Percentiles rank a stretch among this genome's conserved stretches.
phyloP scores from a whole-genome alignment of 306 rosid genomes.

The Boehmeria nivea region DNA sequence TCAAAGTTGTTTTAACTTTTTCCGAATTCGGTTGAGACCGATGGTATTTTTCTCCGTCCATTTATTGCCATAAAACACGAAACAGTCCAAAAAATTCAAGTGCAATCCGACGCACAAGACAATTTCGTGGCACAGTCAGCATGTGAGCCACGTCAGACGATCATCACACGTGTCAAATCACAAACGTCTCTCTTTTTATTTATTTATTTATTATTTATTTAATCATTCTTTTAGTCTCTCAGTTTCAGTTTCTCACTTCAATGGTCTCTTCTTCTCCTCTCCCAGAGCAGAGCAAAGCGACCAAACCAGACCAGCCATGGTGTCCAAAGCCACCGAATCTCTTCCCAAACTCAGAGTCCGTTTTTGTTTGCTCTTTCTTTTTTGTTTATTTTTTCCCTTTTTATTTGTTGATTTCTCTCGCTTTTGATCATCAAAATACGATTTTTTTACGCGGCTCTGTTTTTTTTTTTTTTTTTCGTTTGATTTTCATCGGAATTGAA shows the following conservation, averaged over 20 bases:
- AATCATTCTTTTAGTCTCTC: not conserved
- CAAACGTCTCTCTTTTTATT: not conserved
- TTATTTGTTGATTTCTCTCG: not conserved
- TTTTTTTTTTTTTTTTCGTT: constrained; percentile 18
- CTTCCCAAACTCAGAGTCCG: constrained; percentile 43
- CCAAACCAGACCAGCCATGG: constrained; percentile 30
- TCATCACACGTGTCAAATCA: not conserved
- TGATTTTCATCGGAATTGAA: constrained; percentile 1
- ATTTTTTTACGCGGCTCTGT: constrained; percentile 6
- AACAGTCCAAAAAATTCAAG: not conserved
- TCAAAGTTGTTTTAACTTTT: no score
- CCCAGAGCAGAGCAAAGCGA: constrained; percentile 13
- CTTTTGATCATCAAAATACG: not conserved
- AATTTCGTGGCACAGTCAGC: not conserved
- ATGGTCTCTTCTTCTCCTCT: constrained; percentile 1
- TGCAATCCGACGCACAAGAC: not conserved
- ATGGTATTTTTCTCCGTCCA: no score
- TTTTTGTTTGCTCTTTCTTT: constrained; percentile 13
- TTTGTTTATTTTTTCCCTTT: not conserved
- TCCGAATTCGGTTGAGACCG: no score
- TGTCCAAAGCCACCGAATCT: constrained; percentile 57
- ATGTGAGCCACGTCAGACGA: constrained; percentile 2
- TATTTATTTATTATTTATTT: not conserved
- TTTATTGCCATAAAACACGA: no score
- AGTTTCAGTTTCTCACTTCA: not conserved